These are phyloP conservation scores for Zygnema circumcarinatum DNA, from an alignment of 139 green algal species.

Conservation along the genomic window DNA sequence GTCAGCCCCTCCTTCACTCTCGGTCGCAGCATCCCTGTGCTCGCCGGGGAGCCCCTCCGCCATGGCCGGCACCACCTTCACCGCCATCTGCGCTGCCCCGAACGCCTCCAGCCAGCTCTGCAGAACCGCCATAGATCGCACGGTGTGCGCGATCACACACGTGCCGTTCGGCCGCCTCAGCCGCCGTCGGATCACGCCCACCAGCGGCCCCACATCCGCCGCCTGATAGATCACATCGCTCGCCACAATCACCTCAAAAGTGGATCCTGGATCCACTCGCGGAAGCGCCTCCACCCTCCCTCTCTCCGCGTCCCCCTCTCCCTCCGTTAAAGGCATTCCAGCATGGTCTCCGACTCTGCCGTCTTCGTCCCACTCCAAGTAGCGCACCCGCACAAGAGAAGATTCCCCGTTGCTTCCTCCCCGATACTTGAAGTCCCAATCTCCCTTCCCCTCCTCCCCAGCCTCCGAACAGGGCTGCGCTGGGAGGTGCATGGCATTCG, in stretches of 20 bases:
- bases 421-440: background rate
- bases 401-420: background rate
- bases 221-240: slow-evolving; percentile 21
- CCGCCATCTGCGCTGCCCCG: background rate
- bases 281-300: background rate
- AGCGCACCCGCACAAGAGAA: background rate
- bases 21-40: background rate
- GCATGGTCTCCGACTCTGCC: background rate
- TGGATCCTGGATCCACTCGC: background rate
- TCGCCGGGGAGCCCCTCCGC: background rate
- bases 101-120: background rate
- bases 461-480: no score
- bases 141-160: background rate
- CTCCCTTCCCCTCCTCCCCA: background rate
- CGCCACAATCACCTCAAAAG: slow-evolving; percentile 10
- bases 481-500: slow-evolving; percentile 22
- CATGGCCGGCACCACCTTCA: background rate
- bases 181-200: no score
- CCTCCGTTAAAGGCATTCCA: background rate
- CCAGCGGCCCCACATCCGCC: background rate
- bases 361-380: slow-evolving; percentile 18
- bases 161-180: background rate
- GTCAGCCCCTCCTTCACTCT: no score
- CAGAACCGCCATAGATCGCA: background rate
- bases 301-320: background rate